Percentiles rank a stretch among this genome's conserved stretches.
These are phyloP conservation scores for Calonectria ilicicola DNA, from an alignment of 2,329 filamentous ascomycete genomes.

Conservation along the genomic window DNA sequence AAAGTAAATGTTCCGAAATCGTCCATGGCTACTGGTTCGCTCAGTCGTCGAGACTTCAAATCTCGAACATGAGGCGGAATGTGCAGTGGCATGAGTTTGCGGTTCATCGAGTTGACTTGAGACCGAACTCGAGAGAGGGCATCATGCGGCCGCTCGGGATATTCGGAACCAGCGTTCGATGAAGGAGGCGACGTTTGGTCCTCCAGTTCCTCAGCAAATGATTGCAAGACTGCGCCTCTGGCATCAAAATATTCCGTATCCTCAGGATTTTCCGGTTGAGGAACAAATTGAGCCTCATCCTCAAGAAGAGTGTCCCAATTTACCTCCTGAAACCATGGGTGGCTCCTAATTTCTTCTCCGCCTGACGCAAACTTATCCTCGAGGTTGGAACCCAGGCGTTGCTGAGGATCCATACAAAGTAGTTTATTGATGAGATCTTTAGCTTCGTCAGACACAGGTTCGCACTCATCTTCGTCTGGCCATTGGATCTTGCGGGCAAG, in stretches of 20 bases:
- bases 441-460: slow-evolving; percentile 82
- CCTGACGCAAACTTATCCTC: slow-evolving; percentile 86
- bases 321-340: slow-evolving; percentile 88
- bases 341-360: slow-evolving; percentile 89
- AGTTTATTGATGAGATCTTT: slow-evolving; percentile 95
- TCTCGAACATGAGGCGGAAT: slow-evolving; percentile 97
- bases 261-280: slow-evolving; percentile 91
- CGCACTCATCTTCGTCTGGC: slow-evolving; percentile 85
- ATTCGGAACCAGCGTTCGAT: slow-evolving; percentile 78
- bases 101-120: slow-evolving; percentile 87
- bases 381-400: slow-evolving; percentile 86
- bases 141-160: slow-evolving; percentile 91
- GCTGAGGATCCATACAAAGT: slow-evolving; percentile 84
- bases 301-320: slow-evolving; percentile 94
- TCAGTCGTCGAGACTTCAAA: slow-evolving; percentile 85
- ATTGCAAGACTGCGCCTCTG: slow-evolving; percentile 89
- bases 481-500: slow-evolving; percentile 89
- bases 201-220: slow-evolving; percentile 94
- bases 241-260: slow-evolving; percentile 98
- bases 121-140: slow-evolving; percentile 89
- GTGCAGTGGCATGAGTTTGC: slow-evolving; percentile 92
- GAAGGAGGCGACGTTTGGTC: slow-evolving; percentile 84
- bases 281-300: slow-evolving; percentile 95
- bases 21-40: slow-evolving; percentile 88
- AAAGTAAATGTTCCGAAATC: slow-evolving; percentile 98